Base-by-base conservation (phyloP, 345 rosid genomes). In the Euphorbia peplus region DNA sequence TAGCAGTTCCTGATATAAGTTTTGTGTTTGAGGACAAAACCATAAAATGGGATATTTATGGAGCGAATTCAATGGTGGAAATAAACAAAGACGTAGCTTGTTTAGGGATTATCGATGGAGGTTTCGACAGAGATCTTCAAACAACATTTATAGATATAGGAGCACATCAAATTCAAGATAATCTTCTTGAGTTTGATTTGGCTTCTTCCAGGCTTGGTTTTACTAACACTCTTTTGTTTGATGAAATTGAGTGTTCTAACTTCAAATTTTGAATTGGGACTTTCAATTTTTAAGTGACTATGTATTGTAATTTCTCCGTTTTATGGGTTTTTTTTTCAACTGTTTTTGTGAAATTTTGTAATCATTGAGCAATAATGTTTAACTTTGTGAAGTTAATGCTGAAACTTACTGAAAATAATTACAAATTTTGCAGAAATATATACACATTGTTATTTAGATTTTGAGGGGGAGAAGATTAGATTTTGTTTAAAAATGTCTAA, bases 31-130 rank as follows among this genome's bases (percentile, higher is more conserved):
- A 76, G 46, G 73, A 30, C 48, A 57, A 59, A 21, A 25, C n/a
- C 11, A 60, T 69, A 32, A 18, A 30, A 4, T 77, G 81, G 81
- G 56, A 41, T 12, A 64, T 77, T 47, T 63, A 24, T 24, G 81
- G 81, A 46, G 70, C 67, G 3, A 77, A 77, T 52, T 32, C 81
- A 11, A 39, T 77, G 81, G 81, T 65, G 47, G 53, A 68, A 32
- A 42, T 73, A 44, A 73, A 30, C 10, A 19, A 5, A 2, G 74
- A 69, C 16, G 81, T 77, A 35, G 21, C 60, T 22, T 76, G 80
- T 51, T 52, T 76, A 15, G 80, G 66, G 12, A 71, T 76, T 19
- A 1, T 76, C 55, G 73, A 76, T 42, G 76, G 76, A 12, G 80
- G 73, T 10, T 4, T 7, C 5, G 73, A 65, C 1, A 4, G 11